Conservation (phyloP, 306 rosid genomes). For the Begonia masoniana region DNA sequence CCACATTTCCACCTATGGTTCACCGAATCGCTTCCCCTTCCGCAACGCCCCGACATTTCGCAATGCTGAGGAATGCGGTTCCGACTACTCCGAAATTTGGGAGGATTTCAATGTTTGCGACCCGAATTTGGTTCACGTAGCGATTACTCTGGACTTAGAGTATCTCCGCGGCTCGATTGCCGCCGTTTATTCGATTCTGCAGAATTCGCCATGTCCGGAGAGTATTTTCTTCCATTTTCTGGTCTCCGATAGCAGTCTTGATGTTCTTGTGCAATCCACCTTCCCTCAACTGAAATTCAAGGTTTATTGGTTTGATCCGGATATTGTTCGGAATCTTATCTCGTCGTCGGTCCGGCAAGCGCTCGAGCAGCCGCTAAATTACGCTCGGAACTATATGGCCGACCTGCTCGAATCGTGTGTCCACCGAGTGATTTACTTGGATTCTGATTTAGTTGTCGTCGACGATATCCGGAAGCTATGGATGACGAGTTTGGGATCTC, state of each 20-base stretch:
- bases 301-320: conserved; percentile 35
- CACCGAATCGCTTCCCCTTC: conserved; percentile 24
- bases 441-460: conserved; percentile 72
- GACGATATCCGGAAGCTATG: conserved; percentile 63
- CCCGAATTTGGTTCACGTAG: conserved; percentile 50
- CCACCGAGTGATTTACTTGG: conserved; percentile 65
- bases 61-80: conserved; percentile 39
- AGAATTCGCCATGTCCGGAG: conserved; percentile 70
- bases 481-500: conserved; percentile 23
- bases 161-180: conserved; percentile 79
- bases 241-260: conserved; percentile 47
- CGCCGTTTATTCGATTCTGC: conserved; percentile 67
- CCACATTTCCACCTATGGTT: conserved; percentile 4
- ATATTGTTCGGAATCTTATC: conserved; percentile 44
- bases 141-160: conserved; percentile 68
- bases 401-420: conserved; percentile 64
- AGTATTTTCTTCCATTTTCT: conserved; percentile 67
- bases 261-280: conserved; percentile 26
- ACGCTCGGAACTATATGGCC: conserved; percentile 78
- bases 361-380: conserved; percentile 72
- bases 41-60: conserved; percentile 31
- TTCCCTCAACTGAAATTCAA: conserved; percentile 61
- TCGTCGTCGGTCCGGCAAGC: conserved; percentile 73
- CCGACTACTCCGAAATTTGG: conserved; percentile 1
- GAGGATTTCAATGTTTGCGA: conserved; percentile 23